Evolutionary conservation across 345 rosid species (phyloP).

Genomic region (Orychophragmus violaceus): DNA sequence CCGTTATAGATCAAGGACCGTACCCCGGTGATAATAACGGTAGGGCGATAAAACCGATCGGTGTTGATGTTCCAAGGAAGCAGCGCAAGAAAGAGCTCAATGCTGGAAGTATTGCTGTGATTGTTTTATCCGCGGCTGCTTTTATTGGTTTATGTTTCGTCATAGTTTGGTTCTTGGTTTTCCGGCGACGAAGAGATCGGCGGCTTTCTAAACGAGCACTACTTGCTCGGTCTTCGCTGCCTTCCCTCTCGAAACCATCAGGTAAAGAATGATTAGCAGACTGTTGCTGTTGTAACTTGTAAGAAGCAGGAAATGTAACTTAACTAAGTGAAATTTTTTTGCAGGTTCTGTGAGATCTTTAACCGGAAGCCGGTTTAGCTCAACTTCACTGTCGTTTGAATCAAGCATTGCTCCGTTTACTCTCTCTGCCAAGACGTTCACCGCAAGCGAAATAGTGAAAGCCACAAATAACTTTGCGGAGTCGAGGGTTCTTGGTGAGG

Average conservation of each 20-base stretch:
- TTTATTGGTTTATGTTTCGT: constrained; percentile 52
- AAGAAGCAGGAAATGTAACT: no score
- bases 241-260: constrained; percentile 61
- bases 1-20: constrained; percentile 55
- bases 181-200: constrained; percentile 33
- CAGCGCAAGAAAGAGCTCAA: constrained; percentile 44
- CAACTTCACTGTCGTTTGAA: constrained; percentile 70
- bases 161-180: constrained; percentile 51
- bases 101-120: constrained; percentile 53
- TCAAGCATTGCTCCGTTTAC: constrained; percentile 74
- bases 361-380: constrained; percentile 62
- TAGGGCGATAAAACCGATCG: constrained; percentile 58
- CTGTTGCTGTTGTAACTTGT: no score
- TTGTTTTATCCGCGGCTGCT: constrained; percentile 59
- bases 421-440: constrained; percentile 86
- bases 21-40: constrained; percentile 44
- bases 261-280: constrained; percentile 33
- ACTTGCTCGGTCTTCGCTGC: constrained; percentile 37
- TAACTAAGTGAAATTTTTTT: constrained; percentile 11
- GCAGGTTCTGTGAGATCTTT: constrained; percentile 57
- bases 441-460: constrained; percentile 59
- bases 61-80: constrained; percentile 64
- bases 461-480: constrained; percentile 69
- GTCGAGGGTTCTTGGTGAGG: constrained; percentile 79
- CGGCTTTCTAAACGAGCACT: constrained; percentile 32